Evolutionary conservation across 1,284 basidiomycete genomes (phyloP), one percentile per base, ranked within the genome.

Genomic region (Cystobasidium pallidum): DNA sequence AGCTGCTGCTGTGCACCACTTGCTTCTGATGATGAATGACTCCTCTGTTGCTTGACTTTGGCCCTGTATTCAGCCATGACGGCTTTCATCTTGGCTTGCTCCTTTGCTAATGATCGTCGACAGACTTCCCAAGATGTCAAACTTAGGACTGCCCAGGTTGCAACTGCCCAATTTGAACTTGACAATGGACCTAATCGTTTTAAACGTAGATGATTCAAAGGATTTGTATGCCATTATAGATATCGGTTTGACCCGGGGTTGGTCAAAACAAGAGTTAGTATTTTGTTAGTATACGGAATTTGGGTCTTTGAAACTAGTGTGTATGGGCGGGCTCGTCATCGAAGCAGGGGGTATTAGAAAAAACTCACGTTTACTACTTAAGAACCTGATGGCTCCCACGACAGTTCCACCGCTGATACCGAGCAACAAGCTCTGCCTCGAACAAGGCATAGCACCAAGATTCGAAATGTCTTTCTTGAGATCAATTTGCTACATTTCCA

Each of bases 91-190:
- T 63, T 32, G 10, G 49, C 49, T 45, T 71, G 59, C 54, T 71
- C 68, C 17, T 45, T 64, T 7, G 61, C 34, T 41, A 62, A 39
- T 34, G 59, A 39, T 21, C 68, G 43, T 11, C 68, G 59, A 43
- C 68, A 71, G n/a, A 51, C 55, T 57, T 71, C 68, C 73, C 73
- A 74, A 3, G 68, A 63, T 30, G 73, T 66, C 17, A 72, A 26
- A 15, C 62, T 58, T 19, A 72, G 34, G 7, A 66, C n/a, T n/a
- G 63, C 62, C 36, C 70, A 74, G 19, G 73, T 59, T 26, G 66
- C 67, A 34, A 74, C 73, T 55, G 73, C 73, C 73, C 73, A 74
- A 34, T 74, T 74, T 13, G 70, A 64, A 28, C 70, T 64, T 19
- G 73, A 63, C 26, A 66, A n/a, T 28, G 64, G 59, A 43, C 70